Conservation (phyloP, 768 basidiomycete species). For the Clitopilus passeckerianus region DNA sequence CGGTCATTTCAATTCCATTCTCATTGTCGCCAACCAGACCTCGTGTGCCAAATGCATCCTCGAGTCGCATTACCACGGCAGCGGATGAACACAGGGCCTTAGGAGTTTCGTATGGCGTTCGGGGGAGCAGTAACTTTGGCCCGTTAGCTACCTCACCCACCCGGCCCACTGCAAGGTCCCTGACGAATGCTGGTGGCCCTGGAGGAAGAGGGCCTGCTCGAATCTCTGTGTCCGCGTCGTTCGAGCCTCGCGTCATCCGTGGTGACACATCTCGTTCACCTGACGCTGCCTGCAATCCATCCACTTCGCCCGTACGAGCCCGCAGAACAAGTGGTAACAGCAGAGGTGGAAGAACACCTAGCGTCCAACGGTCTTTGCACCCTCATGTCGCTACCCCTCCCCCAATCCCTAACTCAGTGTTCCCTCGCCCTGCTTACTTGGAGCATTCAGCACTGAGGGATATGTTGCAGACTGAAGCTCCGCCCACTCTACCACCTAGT, state of each 20-base stretch:
- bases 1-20: constrained; percentile 60
- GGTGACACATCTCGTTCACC: constrained; percentile 37
- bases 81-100: constrained; percentile 31
- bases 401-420: constrained; percentile 29
- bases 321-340: constrained; percentile 39
- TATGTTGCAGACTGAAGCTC: constrained; percentile 54
- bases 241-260: constrained; percentile 70
- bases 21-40: neutral
- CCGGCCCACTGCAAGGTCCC: constrained; percentile 40
- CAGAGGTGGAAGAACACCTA: constrained; percentile 16
- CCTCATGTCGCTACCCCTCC: constrained; percentile 23
- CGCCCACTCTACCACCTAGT: constrained; percentile 28
- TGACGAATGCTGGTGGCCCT: constrained; percentile 27
- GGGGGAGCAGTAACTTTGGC: constrained; percentile 18
- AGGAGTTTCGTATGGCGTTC: constrained; percentile 33
- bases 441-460: constrained; percentile 73
- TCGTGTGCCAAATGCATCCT: neutral
- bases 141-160: constrained; percentile 27
- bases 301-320: constrained; percentile 38
- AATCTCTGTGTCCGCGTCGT: constrained; percentile 23
- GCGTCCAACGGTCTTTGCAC: constrained; percentile 21
- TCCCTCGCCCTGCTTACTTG: constrained; percentile 69
- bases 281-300: constrained; percentile 42
- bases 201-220: constrained; percentile 27
- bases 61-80: neutral